Evolutionary conservation across 2,329 filamentous ascomycete genomes (phyloP).

Genomic region (Calonectria pseudoturangicola): DNA sequence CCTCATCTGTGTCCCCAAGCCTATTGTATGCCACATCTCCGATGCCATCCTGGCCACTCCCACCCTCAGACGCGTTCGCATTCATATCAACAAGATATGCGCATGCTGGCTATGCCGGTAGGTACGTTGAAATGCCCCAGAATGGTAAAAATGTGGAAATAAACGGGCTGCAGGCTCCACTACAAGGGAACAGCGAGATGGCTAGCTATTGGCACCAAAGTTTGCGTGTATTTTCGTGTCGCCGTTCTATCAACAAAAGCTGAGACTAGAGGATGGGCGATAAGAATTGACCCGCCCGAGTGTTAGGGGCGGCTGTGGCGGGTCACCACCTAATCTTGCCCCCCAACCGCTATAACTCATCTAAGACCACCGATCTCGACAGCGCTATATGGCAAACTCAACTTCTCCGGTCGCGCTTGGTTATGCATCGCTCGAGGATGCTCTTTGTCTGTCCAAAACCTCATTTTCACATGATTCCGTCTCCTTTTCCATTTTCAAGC

Average conservation of each 20-base stretch:
- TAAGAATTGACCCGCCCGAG: neutral
- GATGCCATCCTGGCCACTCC: neutral
- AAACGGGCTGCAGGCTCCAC: too few species aligned
- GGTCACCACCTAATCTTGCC: neutral
- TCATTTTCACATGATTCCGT: neutral
- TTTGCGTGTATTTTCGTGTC: conserved; percentile 2
- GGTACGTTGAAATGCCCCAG: too few species aligned
- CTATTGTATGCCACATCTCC: neutral
- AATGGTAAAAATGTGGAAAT: too few species aligned
- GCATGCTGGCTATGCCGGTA: neutral
- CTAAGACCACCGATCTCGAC: too few species aligned
- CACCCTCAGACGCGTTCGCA: neutral
- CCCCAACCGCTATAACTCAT: neutral
- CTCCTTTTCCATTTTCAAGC: conserved; percentile 30
- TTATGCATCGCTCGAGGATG: neutral
- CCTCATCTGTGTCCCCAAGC: neutral
- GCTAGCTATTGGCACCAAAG: neutral
- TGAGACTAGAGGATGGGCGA: neutral
- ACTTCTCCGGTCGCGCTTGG: too few species aligned
- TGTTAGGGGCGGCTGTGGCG: conserved; percentile 5
- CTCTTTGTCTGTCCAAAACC: neutral
- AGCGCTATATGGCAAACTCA: too few species aligned
- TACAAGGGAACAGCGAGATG: neutral
- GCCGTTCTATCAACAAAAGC: neutral
- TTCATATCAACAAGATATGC: neutral